Evolutionary conservation across 768 basidiomycete genomes (phyloP), one percentile per base, ranked within the genome.

Genomic region (Russula olivacea): DNA sequence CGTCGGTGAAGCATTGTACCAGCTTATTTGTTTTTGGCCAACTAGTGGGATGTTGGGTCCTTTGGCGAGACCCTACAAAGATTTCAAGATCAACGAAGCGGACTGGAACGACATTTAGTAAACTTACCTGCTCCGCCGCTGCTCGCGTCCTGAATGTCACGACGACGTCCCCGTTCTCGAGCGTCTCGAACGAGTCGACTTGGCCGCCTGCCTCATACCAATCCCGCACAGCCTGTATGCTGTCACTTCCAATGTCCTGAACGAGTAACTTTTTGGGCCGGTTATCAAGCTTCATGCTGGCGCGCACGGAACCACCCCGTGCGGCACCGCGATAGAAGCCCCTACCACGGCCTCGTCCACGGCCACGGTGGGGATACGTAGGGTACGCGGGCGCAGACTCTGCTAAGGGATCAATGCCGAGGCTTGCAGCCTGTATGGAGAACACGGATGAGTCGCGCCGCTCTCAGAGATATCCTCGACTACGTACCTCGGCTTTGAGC

Each of bases 211-310:
- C 86, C 80, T 92, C 89, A 71, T 88, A 96, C 89, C 91, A 95
- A 68, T 90, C 86, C 65, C 82, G 83, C 63, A 94, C 76, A 7
- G 82, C 79, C 64, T 86, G 83, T 36, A 84, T 65, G 34, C 77
- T 77, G n/a, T 77, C 77, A 21, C 81, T 79, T 40, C 78, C 74
- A 10, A 82, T 83, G 41, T 87, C 89, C 70, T 90, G 87, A 32
- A 97, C 77, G 23, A 88, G 74, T 25, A 97, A 75, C 73, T 83
- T 87, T 76, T 86, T 89, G 11, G 93, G 89, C 19, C 93, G 84
- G 70, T 94, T 93, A 73, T 97, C 93, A 32, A 97, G 82, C 71
- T 89, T 89, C 88, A 96, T 89, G 69, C 86, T 92, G 11, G 79
- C 77, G 47, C 87, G 81, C 11, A 85, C 79, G 51, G 83, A 80